These are phyloP conservation scores for Lasiodiplodia gonubiensis DNA, from an alignment of 2,329 filamentous ascomycete species.

Conservation along the genomic window DNA sequence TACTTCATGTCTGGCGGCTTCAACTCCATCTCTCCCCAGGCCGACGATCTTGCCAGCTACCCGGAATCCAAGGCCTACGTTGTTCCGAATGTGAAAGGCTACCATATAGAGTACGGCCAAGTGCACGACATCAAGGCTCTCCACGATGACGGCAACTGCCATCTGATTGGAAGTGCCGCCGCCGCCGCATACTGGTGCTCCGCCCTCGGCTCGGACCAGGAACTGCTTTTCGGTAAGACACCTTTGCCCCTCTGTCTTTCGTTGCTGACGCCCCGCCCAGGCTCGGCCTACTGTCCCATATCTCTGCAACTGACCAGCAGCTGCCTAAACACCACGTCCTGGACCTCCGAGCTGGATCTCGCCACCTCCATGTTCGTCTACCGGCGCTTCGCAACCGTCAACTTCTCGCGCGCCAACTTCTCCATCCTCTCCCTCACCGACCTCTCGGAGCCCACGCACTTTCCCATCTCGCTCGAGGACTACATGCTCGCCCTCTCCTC, in stretches of 20 bases:
- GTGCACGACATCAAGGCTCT: conserved; percentile 9
- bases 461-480: neutral
- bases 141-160: conserved; percentile 10
- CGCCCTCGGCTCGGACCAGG: conserved; percentile 1
- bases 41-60: conserved; percentile 16
- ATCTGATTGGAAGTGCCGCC: neutral
- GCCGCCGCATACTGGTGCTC: conserved; percentile 22
- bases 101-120: conserved; percentile 16
- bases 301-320: conserved; percentile 2
- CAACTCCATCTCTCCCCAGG: conserved; percentile 15
- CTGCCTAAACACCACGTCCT: conserved; percentile 4
- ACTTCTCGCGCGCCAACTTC: conserved; percentile 17
- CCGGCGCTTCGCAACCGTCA: conserved; percentile 22
- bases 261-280: neutral
- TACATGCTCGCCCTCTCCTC: conserved; percentile 20
- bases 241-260: neutral
- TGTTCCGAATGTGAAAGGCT: conserved; percentile 14
- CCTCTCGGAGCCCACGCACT: neutral
- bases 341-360: conserved; percentile 4
- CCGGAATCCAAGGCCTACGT: conserved; percentile 17
- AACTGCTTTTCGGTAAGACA: conserved; percentile 19
- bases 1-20: conserved; percentile 21
- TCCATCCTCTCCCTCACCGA: conserved; percentile 21
- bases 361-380: conserved; percentile 11
- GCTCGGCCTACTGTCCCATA: conserved; percentile 15